These are phyloP conservation scores for Austropuccinia psidii DNA, from an alignment of 1,284 basidiomycete species.

Conservation along the genomic window DNA sequence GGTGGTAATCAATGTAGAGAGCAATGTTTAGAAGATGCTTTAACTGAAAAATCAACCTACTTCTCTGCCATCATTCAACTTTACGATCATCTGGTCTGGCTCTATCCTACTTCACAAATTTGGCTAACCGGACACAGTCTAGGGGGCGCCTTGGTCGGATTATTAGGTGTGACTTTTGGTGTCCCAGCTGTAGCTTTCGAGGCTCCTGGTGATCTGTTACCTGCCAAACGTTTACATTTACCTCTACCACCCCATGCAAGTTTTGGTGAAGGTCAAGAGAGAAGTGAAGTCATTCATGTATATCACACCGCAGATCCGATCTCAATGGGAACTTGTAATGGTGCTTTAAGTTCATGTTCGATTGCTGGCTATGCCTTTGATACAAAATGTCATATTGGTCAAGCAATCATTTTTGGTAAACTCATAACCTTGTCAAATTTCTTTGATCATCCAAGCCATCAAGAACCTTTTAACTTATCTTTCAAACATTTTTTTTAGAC, in stretches of 20 bases:
- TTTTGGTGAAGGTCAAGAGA: slow-evolving; percentile 38
- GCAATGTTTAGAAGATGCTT: slow-evolving; percentile 68
- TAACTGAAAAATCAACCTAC: slow-evolving; percentile 78
- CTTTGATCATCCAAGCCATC: background rate
- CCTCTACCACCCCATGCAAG: slow-evolving; percentile 55
- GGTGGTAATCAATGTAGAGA: slow-evolving; percentile 66
- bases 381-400: slow-evolving; percentile 24
- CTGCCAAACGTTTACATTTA: slow-evolving; percentile 75
- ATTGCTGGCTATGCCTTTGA: slow-evolving; percentile 63
- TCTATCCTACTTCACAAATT: slow-evolving; percentile 85
- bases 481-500: slow-evolving; percentile 12
- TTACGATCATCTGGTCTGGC: slow-evolving; percentile 85
- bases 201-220: slow-evolving; percentile 79
- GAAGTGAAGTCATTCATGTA: slow-evolving; percentile 56
- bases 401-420: slow-evolving; percentile 32
- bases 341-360: slow-evolving; percentile 60
- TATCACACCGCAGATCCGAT: slow-evolving; percentile 76
- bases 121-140: slow-evolving; percentile 90
- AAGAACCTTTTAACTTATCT: background rate
- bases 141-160: slow-evolving; percentile 72
- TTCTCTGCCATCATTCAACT: slow-evolving; percentile 68
- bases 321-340: slow-evolving; percentile 65
- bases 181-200: slow-evolving; percentile 81
- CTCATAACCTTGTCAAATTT: background rate
- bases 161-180: slow-evolving; percentile 87